phyloP scores from a whole-genome alignment of 2,329 filamentous ascomycete genomes.

The Xylaria sp. region DNA sequence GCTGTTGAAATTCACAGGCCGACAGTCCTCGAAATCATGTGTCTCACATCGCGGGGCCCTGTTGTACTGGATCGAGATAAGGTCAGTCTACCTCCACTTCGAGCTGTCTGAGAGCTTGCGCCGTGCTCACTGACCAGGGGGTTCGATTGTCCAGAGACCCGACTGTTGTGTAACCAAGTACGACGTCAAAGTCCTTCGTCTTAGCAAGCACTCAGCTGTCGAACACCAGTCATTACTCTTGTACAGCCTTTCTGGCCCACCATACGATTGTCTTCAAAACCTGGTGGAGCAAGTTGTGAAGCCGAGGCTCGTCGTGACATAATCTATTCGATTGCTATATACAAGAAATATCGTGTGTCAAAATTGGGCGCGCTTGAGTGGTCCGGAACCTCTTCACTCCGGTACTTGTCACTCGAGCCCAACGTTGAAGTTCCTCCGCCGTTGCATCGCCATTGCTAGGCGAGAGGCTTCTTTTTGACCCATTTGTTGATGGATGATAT shows the following conservation, averaged over 20 bases:
- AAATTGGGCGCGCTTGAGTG: slow-evolving; percentile 2
- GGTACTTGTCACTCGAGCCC: slow-evolving; percentile 7
- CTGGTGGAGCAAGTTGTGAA: background rate
- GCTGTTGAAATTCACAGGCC: slow-evolving; percentile 1
- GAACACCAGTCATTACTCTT: slow-evolving; percentile 43
- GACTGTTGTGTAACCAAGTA: slow-evolving; percentile 48
- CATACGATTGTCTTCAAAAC: slow-evolving; percentile 14
- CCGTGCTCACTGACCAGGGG: slow-evolving; percentile 20
- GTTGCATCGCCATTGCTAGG: slow-evolving; percentile 36
- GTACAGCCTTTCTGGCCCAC: slow-evolving; percentile 35
- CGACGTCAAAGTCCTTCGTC: slow-evolving; percentile 43
- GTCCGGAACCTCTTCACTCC: background rate
- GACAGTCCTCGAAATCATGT: slow-evolving; percentile 28
- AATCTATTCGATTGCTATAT: slow-evolving; percentile 36
- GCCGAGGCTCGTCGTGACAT: background rate
- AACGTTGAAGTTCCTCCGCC: slow-evolving; percentile 41
- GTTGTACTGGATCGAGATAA: slow-evolving; percentile 45
- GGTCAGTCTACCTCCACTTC: slow-evolving; percentile 35
- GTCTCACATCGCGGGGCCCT: slow-evolving; percentile 33
- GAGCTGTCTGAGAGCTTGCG: slow-evolving; percentile 31
- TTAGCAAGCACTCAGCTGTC: slow-evolving; percentile 42
- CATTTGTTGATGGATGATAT: slow-evolving; percentile 46
- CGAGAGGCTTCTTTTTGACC: slow-evolving; percentile 45
- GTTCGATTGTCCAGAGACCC: slow-evolving; percentile 44
- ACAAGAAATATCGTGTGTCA: slow-evolving; percentile 29